These are phyloP conservation scores for Candolleomyces eurysporus DNA, from an alignment of 768 basidiomycete genomes.

Conservation along the genomic window DNA sequence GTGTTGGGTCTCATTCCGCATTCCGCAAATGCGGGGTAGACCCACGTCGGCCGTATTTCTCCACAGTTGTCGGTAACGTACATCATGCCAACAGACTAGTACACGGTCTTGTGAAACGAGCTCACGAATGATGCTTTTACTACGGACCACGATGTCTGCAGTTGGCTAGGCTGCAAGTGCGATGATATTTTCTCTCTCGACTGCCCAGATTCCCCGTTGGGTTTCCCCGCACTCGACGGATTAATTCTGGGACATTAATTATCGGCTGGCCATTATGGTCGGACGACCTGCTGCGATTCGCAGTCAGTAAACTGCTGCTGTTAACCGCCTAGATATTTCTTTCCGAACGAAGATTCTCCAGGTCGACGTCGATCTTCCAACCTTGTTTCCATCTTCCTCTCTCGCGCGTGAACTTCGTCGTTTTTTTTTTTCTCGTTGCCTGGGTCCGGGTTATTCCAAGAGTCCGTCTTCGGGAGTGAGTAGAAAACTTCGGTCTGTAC, in stretches of 20 bases:
- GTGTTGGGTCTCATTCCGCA: neutral
- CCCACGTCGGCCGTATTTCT: neutral
- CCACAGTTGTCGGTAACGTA: neutral
- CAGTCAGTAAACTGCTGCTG: no score
- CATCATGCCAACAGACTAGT: neutral
- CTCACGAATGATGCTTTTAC: neutral
- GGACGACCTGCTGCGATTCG: no score
- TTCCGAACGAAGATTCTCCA: neutral
- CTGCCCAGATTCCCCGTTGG: neutral
- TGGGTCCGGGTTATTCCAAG: no score
- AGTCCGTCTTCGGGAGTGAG: no score
- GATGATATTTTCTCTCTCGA: neutral
- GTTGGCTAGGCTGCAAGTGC: neutral
- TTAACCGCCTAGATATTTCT: no score
- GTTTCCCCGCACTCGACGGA: neutral
- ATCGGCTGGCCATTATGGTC: neutral
- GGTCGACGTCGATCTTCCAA: neutral
- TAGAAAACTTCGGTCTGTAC: no score
- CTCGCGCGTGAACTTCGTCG: neutral
- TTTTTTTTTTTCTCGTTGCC: no score
- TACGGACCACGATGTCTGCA: neutral
- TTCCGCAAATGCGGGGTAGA: neutral
- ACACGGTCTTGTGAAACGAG: neutral
- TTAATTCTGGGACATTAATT: neutral
- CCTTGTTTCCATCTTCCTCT: neutral